Evolutionary conservation across 192 early-diverging fungal genomes (phyloP).

Genomic region (Podila epicladia): DNA sequence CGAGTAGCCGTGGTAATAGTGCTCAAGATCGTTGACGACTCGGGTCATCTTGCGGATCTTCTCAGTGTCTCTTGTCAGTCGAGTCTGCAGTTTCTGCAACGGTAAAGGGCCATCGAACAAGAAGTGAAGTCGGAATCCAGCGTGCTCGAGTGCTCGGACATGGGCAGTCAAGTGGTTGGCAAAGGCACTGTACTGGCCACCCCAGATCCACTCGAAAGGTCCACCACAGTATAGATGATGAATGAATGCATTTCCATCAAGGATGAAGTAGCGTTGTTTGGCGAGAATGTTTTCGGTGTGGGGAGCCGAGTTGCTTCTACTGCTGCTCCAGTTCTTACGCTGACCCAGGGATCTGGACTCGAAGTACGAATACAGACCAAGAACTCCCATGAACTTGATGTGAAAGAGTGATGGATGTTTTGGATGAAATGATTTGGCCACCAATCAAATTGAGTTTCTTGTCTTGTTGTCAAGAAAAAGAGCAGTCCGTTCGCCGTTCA

Average conservation of each 20-base stretch:
- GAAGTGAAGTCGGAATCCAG: slow-evolving; percentile 49
- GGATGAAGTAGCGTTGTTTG: slow-evolving; percentile 43
- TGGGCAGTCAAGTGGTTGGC: slow-evolving; percentile 40
- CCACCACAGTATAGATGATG: slow-evolving; percentile 55
- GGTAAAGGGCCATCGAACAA: slow-evolving; percentile 62
- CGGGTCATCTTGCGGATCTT: slow-evolving; percentile 49
- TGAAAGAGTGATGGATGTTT: not conserved
- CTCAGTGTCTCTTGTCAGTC: slow-evolving; percentile 52
- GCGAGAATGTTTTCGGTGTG: not conserved
- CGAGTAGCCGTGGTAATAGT: slow-evolving; percentile 11
- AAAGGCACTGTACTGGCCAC: slow-evolving; percentile 56
- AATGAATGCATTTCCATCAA: slow-evolving; percentile 64
- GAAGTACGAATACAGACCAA: slow-evolving; percentile 44
- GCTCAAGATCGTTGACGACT: slow-evolving; percentile 35
- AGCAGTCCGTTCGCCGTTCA: not conserved
- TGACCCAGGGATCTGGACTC: slow-evolving; percentile 41
- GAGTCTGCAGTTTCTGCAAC: slow-evolving; percentile 49
- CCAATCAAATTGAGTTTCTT: not conserved
- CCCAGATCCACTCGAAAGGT: slow-evolving; percentile 59
- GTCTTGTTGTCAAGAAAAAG: slow-evolving; percentile 1
- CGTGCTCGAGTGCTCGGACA: slow-evolving; percentile 24
- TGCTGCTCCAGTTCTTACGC: slow-evolving; percentile 28
- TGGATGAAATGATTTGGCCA: not conserved
- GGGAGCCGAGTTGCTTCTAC: not conserved
- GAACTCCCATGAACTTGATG: slow-evolving; percentile 36